A percentile compares a stretch with the other conserved stretches of the same genome.
phyloP scores from a whole-genome alignment of 1,284 basidiomycete genomes.

The Wallemia ichthyophaga region DNA sequence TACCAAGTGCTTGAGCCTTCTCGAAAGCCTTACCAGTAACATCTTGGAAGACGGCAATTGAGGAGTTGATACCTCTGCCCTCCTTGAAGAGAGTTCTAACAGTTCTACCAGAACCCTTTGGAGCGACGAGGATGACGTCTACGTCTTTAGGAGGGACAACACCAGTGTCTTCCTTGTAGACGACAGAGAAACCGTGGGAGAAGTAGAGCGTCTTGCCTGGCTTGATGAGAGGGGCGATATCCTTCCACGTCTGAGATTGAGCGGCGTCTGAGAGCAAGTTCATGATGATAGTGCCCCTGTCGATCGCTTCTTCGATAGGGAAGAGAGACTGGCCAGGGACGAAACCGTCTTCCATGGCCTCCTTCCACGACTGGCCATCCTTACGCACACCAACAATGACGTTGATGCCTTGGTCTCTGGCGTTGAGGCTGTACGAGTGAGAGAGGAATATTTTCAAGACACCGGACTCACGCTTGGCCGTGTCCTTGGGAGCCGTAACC shows the following conservation, averaged over 20 bases:
- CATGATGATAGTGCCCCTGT: slow-evolving; percentile 94
- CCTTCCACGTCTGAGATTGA: slow-evolving; percentile 78
- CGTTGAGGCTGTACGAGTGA: slow-evolving; percentile 77
- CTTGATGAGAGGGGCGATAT: slow-evolving; percentile 68
- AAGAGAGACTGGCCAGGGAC: slow-evolving; percentile 93
- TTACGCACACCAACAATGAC: slow-evolving; percentile 97
- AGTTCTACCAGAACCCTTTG: slow-evolving; percentile 94
- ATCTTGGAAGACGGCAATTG: slow-evolving; percentile 30
- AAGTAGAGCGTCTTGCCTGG: slow-evolving; percentile 99
- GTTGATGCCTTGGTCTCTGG: slow-evolving; percentile 93
- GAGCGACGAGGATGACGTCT: slow-evolving; percentile 95
- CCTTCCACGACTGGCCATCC: slow-evolving; percentile 74
- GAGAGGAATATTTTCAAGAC: not conserved
- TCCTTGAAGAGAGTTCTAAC: slow-evolving; percentile 99
- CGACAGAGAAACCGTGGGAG: slow-evolving; percentile 96
- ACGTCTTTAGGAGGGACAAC: slow-evolving; percentile 75
- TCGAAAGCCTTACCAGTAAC: slow-evolving; percentile 93
- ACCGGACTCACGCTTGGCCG: not conserved
- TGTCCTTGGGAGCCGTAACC: slow-evolving; percentile 73
- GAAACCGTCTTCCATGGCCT: slow-evolving; percentile 89
- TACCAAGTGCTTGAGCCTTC: slow-evolving; percentile 80
- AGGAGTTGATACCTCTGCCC: slow-evolving; percentile 88
- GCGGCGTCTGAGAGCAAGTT: slow-evolving; percentile 96
- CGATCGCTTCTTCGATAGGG: slow-evolving; percentile 91
- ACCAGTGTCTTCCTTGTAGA: slow-evolving; percentile 91